phyloP scores from a whole-genome alignment of 2,329 filamentous ascomycete species.

The Claviceps monticola region DNA sequence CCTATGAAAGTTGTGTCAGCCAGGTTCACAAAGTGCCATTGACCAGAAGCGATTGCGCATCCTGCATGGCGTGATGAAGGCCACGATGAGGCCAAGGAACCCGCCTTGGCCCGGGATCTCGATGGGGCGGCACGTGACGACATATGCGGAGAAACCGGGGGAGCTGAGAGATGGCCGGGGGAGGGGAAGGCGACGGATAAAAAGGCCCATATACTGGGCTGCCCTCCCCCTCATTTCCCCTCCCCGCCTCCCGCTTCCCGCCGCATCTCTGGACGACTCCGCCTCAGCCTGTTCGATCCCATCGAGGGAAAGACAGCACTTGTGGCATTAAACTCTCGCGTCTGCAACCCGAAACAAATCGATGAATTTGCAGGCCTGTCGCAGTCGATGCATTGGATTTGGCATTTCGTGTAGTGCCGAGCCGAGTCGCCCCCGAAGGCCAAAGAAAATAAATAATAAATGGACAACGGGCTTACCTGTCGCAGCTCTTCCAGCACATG shows the following conservation, averaged over 20 bases:
- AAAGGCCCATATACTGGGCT: constrained; percentile 42
- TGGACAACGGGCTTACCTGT: constrained; percentile 48
- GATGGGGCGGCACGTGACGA: constrained; percentile 5
- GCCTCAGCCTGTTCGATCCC: background rate
- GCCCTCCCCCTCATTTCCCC: constrained; percentile 30
- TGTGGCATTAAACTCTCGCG: no score
- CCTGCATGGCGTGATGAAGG: no score
- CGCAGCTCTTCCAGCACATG: constrained; percentile 75
- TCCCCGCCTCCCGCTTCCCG: constrained; percentile 13
- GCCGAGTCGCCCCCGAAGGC: background rate
- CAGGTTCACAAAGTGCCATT: background rate
- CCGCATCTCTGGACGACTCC: constrained; percentile 3
- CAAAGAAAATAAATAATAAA: background rate
- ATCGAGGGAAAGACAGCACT: no score
- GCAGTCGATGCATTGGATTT: background rate
- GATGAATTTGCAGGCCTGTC: no score
- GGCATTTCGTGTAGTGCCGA: background rate
- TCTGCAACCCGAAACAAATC: no score
- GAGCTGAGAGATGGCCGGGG: background rate
- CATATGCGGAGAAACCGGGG: background rate
- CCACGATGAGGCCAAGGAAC: background rate
- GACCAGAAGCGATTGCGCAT: no score
- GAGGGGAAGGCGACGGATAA: constrained; percentile 30
- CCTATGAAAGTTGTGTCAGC: constrained; percentile 35
- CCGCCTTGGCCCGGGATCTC: background rate